A percentile compares a stretch with the other conserved stretches of the same genome.
phyloP scores from a whole-genome alignment of 2,329 filamentous ascomycete genomes.

The Claviceps paspali region DNA sequence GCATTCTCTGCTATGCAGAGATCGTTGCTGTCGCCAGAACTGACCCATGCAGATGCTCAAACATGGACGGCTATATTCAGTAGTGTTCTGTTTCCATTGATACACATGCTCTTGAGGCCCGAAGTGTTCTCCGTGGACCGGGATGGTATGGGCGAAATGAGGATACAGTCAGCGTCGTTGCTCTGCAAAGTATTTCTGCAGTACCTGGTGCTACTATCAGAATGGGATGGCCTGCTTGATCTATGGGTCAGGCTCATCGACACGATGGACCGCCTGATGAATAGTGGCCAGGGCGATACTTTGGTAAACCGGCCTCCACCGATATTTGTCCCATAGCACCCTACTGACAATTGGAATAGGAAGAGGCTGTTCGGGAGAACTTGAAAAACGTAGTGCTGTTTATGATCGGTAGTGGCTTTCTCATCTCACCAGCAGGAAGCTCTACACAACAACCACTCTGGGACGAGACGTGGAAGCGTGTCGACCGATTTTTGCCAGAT shows the following conservation, averaged over 20 bases:
- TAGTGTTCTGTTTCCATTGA: constrained; percentile 85
- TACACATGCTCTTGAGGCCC: constrained; percentile 74
- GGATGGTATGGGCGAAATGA: constrained; percentile 86
- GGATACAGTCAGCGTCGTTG: constrained; percentile 79
- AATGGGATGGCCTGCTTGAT: constrained; percentile 79
- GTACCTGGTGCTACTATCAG: constrained; percentile 70
- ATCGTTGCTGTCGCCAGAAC: constrained; percentile 67
- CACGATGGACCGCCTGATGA: constrained; percentile 92
- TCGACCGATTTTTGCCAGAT: constrained; percentile 50
- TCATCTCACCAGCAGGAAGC: constrained; percentile 53
- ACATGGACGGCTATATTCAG: constrained; percentile 94
- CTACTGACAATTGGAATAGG: constrained; percentile 31
- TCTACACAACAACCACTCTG: constrained; percentile 39
- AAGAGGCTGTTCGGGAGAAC: constrained; percentile 89
- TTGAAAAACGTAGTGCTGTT: constrained; percentile 93
- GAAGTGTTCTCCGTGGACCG: constrained; percentile 88
- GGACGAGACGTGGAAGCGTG: constrained; percentile 49
- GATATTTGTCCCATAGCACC: not conserved
- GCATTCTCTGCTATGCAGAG: constrained; percentile 78
- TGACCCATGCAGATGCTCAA: constrained; percentile 69
- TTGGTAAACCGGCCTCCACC: constrained; percentile 40
- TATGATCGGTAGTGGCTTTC: constrained; percentile 78
- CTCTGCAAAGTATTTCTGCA: constrained; percentile 93
- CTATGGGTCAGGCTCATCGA: constrained; percentile 87
- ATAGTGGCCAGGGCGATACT: constrained; percentile 82